Evolutionary conservation across 2,329 filamentous ascomycete genomes (phyloP).

Genomic region (Trichothecium sympodiale): DNA sequence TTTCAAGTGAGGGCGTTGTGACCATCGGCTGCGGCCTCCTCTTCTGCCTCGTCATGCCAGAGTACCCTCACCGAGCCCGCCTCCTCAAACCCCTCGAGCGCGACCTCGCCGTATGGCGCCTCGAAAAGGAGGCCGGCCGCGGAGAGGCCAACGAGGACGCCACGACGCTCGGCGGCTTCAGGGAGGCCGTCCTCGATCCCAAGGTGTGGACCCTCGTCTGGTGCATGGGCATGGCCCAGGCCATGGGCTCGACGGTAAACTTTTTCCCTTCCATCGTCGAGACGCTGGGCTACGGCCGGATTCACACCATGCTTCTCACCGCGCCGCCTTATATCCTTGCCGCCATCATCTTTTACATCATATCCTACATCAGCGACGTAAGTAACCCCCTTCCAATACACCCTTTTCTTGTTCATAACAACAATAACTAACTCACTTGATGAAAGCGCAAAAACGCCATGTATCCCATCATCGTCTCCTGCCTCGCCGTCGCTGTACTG

Average conservation of each 20-base stretch:
- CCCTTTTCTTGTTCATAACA: neutral
- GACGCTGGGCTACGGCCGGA: slow-evolving; percentile 50
- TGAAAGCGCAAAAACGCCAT: slow-evolving; percentile 58
- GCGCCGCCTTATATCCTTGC: slow-evolving; percentile 52
- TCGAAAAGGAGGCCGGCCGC: slow-evolving; percentile 55
- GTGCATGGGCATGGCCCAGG: slow-evolving; percentile 22
- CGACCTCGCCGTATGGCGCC: slow-evolving; percentile 46
- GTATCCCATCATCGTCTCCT: slow-evolving; percentile 53
- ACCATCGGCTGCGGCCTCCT: slow-evolving; percentile 48
- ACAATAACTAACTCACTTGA: slow-evolving; percentile 16
- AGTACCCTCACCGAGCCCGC: slow-evolving; percentile 31
- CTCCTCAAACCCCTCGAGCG: slow-evolving; percentile 23
- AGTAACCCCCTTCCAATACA: neutral
- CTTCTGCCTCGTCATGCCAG: slow-evolving; percentile 48
- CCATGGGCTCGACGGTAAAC: slow-evolving; percentile 22
- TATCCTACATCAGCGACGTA: slow-evolving; percentile 44
- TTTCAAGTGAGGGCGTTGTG: slow-evolving; percentile 43
- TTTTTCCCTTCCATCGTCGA: slow-evolving; percentile 42
- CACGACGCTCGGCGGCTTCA: slow-evolving; percentile 39
- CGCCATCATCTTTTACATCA: slow-evolving; percentile 35
- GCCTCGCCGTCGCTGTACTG: slow-evolving; percentile 46
- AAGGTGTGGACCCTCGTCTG: slow-evolving; percentile 47
- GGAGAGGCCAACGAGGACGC: slow-evolving; percentile 47
- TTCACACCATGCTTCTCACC: slow-evolving; percentile 49
- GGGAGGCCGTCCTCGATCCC: slow-evolving; percentile 40